A percentile compares a stretch with the other conserved stretches of the same genome.
Evolutionary conservation across 2,329 filamentous ascomycete species (phyloP).

Genomic region (Fusarium avenaceum): DNA sequence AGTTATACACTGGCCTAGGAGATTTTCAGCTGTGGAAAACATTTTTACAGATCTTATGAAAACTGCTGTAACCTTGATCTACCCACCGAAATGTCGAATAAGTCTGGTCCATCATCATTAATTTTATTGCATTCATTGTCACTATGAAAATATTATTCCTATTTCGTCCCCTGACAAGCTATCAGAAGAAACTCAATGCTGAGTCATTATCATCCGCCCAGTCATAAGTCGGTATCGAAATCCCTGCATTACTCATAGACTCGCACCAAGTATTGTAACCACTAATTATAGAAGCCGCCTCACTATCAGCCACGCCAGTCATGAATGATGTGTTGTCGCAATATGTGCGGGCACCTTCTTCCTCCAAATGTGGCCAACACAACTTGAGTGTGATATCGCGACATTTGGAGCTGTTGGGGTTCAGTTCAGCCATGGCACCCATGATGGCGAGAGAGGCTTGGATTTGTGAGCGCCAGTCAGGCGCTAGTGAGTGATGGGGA

Average conservation of each 20-base stretch:
- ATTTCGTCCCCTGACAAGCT: not conserved
- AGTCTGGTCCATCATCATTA: not conserved
- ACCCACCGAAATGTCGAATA: too few relatives aligned
- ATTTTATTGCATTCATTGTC: not conserved
- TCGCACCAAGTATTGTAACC: constrained; percentile 40
- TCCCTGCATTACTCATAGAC: constrained; percentile 32
- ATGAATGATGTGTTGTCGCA: constrained; percentile 22
- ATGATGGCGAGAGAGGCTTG: constrained; percentile 33
- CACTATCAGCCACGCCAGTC: constrained; percentile 26
- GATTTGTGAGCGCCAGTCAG: constrained; percentile 37
- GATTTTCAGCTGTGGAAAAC: too few relatives aligned
- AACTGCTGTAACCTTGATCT: too few relatives aligned
- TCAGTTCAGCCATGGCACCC: constrained; percentile 36
- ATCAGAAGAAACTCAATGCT: constrained; percentile 26
- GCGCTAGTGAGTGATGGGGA: constrained; percentile 22
- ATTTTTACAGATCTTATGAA: too few relatives aligned
- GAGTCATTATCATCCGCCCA: constrained; percentile 36
- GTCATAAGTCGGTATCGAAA: constrained; percentile 27
- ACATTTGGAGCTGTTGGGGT: constrained; percentile 41
- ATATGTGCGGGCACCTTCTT: constrained; percentile 22
- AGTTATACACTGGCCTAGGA: too few relatives aligned
- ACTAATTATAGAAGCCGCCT: constrained; percentile 37
- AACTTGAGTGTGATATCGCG: constrained; percentile 40
- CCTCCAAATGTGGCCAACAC: constrained; percentile 37
- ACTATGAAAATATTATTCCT: not conserved